Conservation (phyloP, 2,329 filamentous ascomycete genomes). For the Clonostachys byssicola region DNA sequence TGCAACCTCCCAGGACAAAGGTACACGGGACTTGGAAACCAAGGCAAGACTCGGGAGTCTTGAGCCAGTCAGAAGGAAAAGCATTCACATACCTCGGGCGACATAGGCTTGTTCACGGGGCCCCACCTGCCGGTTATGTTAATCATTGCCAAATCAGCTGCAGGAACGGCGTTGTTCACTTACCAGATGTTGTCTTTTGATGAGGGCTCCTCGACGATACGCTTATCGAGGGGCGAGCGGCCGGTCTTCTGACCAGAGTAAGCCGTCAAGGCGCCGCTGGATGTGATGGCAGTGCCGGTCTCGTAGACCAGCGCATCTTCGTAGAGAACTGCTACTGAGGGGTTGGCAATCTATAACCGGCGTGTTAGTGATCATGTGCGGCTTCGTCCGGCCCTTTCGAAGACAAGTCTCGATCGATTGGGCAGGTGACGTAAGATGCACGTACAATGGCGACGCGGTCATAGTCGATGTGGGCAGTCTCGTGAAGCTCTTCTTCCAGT, state of each 20-base stretch:
- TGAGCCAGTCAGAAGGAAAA: too few relatives aligned
- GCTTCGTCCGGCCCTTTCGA: neutral
- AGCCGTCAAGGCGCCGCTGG: slow-evolving; percentile 88
- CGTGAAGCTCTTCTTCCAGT: slow-evolving; percentile 93
- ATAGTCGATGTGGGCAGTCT: slow-evolving; percentile 98
- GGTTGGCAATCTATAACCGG: slow-evolving; percentile 67
- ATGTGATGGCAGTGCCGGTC: slow-evolving; percentile 95
- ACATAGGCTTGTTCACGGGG: slow-evolving; percentile 99
- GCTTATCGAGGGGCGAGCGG: slow-evolving; percentile 94
- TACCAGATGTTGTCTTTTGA: slow-evolving; percentile 91
- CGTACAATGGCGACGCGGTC: slow-evolving; percentile 95
- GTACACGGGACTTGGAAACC: too few relatives aligned
- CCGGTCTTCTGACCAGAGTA: slow-evolving; percentile 99
- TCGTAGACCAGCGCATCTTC: slow-evolving; percentile 98
- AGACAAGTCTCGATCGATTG: neutral
- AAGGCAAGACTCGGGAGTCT: too few relatives aligned
- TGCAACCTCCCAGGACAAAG: too few relatives aligned
- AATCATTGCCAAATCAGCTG: slow-evolving; percentile 12
- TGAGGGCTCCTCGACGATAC: slow-evolving; percentile 85
- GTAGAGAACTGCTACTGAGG: slow-evolving; percentile 91
- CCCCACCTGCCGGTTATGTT: slow-evolving; percentile 62
- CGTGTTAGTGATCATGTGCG: slow-evolving; percentile 10
- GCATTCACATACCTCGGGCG: slow-evolving; percentile 68
- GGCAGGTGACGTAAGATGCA: slow-evolving; percentile 5
- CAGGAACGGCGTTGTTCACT: slow-evolving; percentile 10